Evolutionary conservation across 768 basidiomycete species (phyloP).

Genomic region (Clathrus columnatus): DNA sequence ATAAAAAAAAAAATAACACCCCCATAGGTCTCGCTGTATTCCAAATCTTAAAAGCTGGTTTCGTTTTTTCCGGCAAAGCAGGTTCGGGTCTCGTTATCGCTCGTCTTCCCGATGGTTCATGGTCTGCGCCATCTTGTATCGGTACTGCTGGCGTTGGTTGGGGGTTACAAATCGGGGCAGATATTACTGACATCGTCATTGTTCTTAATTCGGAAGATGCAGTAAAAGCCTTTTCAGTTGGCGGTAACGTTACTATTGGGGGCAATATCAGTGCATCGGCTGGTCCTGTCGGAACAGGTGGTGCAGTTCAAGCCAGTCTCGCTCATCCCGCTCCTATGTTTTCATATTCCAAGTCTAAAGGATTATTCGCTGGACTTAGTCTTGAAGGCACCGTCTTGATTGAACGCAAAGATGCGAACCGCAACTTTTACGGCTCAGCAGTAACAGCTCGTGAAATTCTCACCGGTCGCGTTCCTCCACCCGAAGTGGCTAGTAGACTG

Average conservation of each 20-base stretch:
- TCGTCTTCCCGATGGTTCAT: constrained; percentile 87
- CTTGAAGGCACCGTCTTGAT: constrained; percentile 92
- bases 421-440: constrained; percentile 90
- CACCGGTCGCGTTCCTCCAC: constrained; percentile 90
- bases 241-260: constrained; percentile 94
- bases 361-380: constrained; percentile 89
- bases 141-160: constrained; percentile 92
- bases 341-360: constrained; percentile 92
- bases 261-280: constrained; percentile 80
- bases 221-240: constrained; percentile 88
- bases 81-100: constrained; percentile 91
- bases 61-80: constrained; percentile 91
- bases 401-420: constrained; percentile 93
- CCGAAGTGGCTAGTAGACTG: constrained; percentile 83
- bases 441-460: constrained; percentile 88
- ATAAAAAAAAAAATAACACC: not conserved
- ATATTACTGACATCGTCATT: constrained; percentile 92
- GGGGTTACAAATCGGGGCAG: constrained; percentile 94
- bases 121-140: constrained; percentile 96
- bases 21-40: constrained; percentile 81
- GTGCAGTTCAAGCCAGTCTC: constrained; percentile 75
- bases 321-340: constrained; percentile 97
- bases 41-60: constrained; percentile 88
- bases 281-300: constrained; percentile 92
- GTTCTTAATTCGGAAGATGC: constrained; percentile 96